These are phyloP conservation scores for Sphaceloma murrayae DNA, from an alignment of 2,329 filamentous ascomycete genomes.

Conservation along the genomic window DNA sequence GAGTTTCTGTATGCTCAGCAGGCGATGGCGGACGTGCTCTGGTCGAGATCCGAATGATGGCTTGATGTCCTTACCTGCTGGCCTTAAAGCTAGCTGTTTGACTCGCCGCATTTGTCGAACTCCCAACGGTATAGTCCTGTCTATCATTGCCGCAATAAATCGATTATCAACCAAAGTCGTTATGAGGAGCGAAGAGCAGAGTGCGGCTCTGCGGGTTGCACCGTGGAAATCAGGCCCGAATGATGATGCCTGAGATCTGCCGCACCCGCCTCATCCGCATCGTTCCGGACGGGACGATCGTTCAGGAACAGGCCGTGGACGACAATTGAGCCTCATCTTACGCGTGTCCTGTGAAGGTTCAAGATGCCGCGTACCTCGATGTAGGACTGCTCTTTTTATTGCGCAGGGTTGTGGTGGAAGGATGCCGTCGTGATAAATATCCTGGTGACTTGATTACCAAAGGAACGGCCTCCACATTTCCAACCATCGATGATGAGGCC, in stretches of 20 bases:
- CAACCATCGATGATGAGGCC: conserved; percentile 6
- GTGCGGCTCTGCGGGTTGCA: conserved; percentile 7
- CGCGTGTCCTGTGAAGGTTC: not conserved
- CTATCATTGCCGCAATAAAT: not conserved
- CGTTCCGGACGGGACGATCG: conserved; percentile 2
- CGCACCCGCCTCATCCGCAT: conserved; percentile 5
- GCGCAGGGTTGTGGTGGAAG: no score
- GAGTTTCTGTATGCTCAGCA: not conserved
- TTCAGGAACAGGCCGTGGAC: conserved; percentile 10
- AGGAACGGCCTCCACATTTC: conserved; percentile 3
- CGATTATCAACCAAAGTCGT: not conserved
- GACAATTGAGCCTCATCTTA: conserved; percentile 6
- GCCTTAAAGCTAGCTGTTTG: conserved; percentile 9
- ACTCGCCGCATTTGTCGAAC: conserved; percentile 5
- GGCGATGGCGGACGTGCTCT: not conserved
- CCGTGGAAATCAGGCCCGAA: no score
- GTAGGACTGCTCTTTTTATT: no score
- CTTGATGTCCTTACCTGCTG: conserved; percentile 11
- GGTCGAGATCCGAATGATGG: not conserved
- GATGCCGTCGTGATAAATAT: no score
- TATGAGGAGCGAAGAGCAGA: not conserved
- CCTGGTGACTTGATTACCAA: no score
- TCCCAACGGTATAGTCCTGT: not conserved
- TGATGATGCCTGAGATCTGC: no score
- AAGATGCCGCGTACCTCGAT: no score